phyloP scores from a whole-genome alignment of 371 early-diverging fungal species.

The Rhizopus arrhizus region DNA sequence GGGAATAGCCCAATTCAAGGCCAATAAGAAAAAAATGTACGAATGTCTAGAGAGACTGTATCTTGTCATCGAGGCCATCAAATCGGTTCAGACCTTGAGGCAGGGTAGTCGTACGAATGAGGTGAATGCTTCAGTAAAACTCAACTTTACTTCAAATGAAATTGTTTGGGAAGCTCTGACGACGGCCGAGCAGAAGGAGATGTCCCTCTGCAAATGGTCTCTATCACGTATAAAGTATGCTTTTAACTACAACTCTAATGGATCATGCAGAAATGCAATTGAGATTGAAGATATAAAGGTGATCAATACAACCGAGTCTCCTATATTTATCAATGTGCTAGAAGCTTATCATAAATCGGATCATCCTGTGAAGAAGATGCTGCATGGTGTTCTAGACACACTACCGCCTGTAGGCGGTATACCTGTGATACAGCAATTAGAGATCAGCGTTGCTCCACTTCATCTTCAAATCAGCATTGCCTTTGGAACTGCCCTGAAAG shows the following conservation, averaged over 20 bases:
- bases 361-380: slow-evolving; percentile 77
- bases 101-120: slow-evolving; percentile 29
- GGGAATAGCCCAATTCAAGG: slow-evolving; percentile 19
- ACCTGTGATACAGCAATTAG: slow-evolving; percentile 81
- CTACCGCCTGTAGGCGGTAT: slow-evolving; percentile 86
- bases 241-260: slow-evolving; percentile 64
- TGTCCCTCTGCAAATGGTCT: slow-evolving; percentile 62
- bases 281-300: slow-evolving; percentile 74
- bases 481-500: slow-evolving; percentile 69
- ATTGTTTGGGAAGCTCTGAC: slow-evolving; percentile 64
- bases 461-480: slow-evolving; percentile 82
- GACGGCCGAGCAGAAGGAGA: slow-evolving; percentile 34
- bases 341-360: slow-evolving; percentile 32
- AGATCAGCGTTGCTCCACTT: slow-evolving; percentile 79
- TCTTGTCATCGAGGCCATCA: slow-evolving; percentile 62
- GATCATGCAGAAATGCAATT: slow-evolving; percentile 62
- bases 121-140: slow-evolving; percentile 25
- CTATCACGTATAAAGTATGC: slow-evolving; percentile 51
- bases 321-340: slow-evolving; percentile 50
- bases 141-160: slow-evolving; percentile 39
- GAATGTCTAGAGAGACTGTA: slow-evolving; percentile 58
- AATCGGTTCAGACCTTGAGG: slow-evolving; percentile 45
- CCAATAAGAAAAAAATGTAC: slow-evolving; percentile 12
- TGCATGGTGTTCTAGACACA: slow-evolving; percentile 75
- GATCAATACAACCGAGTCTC: slow-evolving; percentile 61